phyloP scores from a whole-genome alignment of 2,329 filamentous ascomycete species.

The Beauveria caledonica region DNA sequence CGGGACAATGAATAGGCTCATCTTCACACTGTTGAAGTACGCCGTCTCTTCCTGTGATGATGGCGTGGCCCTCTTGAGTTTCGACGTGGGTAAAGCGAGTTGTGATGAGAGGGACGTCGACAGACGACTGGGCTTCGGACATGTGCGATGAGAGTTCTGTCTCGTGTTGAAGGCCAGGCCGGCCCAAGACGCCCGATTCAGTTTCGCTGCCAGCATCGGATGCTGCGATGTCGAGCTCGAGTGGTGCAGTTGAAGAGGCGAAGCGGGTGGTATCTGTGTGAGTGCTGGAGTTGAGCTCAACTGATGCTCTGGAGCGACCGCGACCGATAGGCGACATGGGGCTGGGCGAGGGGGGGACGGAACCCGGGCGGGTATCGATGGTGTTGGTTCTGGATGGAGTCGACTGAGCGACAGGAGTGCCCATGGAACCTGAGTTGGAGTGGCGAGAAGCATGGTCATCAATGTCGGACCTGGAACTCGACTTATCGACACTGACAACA shows the following conservation, averaged over 20 bases:
- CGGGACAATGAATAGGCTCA: conserved; percentile 82
- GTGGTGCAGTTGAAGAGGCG: conserved; percentile 25
- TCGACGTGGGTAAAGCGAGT: conserved; percentile 70
- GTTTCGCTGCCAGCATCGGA: conserved; percentile 27
- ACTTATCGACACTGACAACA: conserved; percentile 62
- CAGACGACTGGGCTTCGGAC: conserved; percentile 18
- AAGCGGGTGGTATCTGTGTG: conserved; percentile 34
- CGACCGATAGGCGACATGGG: conserved; percentile 1
- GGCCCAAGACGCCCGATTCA: conserved; percentile 15
- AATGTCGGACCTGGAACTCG: conserved; percentile 28
- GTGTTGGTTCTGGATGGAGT: conserved; percentile 20
- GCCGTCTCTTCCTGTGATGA: conserved; percentile 72
- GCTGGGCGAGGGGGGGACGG: background rate
- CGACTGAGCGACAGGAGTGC: conserved; percentile 22
- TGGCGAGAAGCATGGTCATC: conserved; percentile 32
- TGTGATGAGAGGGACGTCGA: conserved; percentile 48
- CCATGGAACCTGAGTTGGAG: conserved; percentile 25
- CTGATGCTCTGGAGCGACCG: conserved; percentile 14
- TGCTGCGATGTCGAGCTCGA: conserved; percentile 25
- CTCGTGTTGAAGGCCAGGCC: background rate
- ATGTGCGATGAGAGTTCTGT: conserved; percentile 13
- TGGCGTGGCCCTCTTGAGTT: conserved; percentile 69
- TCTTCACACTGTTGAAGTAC: conserved; percentile 77
- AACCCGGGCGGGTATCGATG: conserved; percentile 18
- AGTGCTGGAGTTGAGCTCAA: conserved; percentile 35